Evolutionary conservation across 75 land plant species (phyloP), one percentile per base, ranked within the genome.

Genomic region (Selaginella tamariscina): DNA sequence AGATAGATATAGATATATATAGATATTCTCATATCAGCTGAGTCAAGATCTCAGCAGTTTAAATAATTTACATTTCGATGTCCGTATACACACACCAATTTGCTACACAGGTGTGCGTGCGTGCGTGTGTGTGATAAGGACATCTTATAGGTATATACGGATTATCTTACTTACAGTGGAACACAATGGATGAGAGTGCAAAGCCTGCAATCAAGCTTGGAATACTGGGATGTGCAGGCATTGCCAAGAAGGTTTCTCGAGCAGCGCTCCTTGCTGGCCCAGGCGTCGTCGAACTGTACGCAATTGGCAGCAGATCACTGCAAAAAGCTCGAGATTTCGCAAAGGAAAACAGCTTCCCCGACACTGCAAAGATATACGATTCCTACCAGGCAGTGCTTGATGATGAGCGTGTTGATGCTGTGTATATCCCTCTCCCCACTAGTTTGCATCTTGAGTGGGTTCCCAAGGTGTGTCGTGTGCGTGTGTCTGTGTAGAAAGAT

Each of bases 401-500:
- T 33, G 91, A 89, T 27, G 75, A 79, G 24, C 68, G 27, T 5
- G 78, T 89, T 54, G 95, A 89, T 56, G 95, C 86, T 29, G 88
- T 89, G 29, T 87, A 89, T 73, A 44, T 89, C 1, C 95, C 95
- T 0, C 74, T 89, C 20, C 95, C 95, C 24, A 81, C 91, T 2
- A 74, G 74, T 27, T 62, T 89, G 32, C 91, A 87, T 69, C 5
- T 72, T 18, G 64, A 68, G 1, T 89, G 95, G 95, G 87, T 79
- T 11, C 75, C 72, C 1, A 69, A 74, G 32, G 82, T n/a, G n/a
- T n/a, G n/a, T n/a, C n/a, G n/a, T n/a, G n/a, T n/a, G n/a, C n/a
- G n/a, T n/a, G n/a, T n/a, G n/a, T n/a, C n/a, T n/a, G n/a, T n/a
- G n/a, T n/a, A n/a, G n/a, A n/a, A n/a, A n/a, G n/a, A n/a, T n/a